A percentile compares a stretch with the other conserved stretches of the same genome.
Evolutionary conservation across 164 flowering plant species (phyloP).

Genomic region (Liriodendron chinense): DNA sequence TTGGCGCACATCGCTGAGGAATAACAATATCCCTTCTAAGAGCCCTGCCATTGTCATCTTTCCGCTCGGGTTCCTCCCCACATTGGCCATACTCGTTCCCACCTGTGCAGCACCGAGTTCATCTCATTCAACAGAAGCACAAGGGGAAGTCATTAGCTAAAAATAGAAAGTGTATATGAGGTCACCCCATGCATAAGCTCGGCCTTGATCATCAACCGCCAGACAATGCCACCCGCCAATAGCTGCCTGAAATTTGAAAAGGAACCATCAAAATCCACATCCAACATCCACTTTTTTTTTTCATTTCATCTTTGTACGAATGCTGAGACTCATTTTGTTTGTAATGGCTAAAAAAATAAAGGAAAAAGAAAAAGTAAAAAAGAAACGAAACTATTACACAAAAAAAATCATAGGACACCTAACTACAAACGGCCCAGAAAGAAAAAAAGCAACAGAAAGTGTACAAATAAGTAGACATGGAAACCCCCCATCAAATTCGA

Average conservation of each 20-base stretch:
- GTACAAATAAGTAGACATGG: too few relatives aligned
- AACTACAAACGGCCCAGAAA: background rate
- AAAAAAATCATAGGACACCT: background rate
- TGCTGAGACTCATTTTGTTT: background rate
- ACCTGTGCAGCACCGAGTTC: constrained; percentile 36
- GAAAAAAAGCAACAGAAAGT: background rate
- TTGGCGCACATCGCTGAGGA: constrained; percentile 91
- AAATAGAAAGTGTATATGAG: background rate
- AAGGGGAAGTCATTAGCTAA: background rate
- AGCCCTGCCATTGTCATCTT: constrained; percentile 66
- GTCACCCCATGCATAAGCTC: constrained; percentile 99
- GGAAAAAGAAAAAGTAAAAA: too few relatives aligned
- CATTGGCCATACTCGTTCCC: constrained; percentile 99
- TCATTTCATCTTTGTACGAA: background rate
- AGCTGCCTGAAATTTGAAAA: constrained; percentile 65
- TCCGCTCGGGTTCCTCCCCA: constrained; percentile 92
- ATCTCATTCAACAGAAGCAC: background rate
- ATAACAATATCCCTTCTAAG: constrained; percentile 86
- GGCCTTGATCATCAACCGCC: constrained; percentile 98
- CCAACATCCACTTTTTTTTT: too few relatives aligned
- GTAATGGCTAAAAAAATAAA: too few relatives aligned
- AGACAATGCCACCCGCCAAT: constrained; percentile 99
- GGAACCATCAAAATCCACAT: too few relatives aligned
- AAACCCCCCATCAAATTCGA: too few relatives aligned
- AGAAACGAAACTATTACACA: too few relatives aligned